phyloP scores from a whole-genome alignment of 108 stramenopile genomes.

The Cylindrotheca closterium region DNA sequence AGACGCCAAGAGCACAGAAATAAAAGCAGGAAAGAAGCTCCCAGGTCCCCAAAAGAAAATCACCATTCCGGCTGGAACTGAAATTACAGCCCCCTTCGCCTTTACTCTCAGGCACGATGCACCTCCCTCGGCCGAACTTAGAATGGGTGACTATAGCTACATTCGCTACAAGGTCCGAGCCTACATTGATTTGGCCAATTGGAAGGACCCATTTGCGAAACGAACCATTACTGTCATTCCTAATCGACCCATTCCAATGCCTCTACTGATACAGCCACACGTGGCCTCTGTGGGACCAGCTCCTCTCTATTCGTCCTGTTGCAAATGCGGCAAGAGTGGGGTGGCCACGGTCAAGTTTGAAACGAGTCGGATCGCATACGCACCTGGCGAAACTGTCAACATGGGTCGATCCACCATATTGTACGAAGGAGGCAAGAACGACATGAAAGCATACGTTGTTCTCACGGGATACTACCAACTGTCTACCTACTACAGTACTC shows the following conservation, averaged over 20 bases:
- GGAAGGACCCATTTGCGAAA: constrained; percentile 14
- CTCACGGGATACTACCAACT: background rate
- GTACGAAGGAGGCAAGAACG: constrained; percentile 7
- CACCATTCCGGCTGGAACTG: constrained; percentile 3
- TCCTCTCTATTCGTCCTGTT: background rate
- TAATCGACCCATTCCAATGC: constrained; percentile 6
- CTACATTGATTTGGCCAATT: constrained; percentile 6
- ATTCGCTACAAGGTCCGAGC: constrained; percentile 16
- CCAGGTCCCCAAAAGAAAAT: constrained; percentile 23
- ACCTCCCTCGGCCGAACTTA: constrained; percentile 14
- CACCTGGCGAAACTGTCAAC: constrained; percentile 13
- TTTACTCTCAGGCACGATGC: constrained; percentile 14
- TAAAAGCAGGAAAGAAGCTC: constrained; percentile 4
- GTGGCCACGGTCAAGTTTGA: background rate
- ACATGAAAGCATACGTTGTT: background rate
- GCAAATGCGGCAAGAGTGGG: background rate
- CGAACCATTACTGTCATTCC: constrained; percentile 10
- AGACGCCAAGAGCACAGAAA: background rate
- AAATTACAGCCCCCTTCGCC: constrained; percentile 16
- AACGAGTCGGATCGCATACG: constrained; percentile 7
- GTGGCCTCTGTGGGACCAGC: background rate
- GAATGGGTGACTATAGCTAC: constrained; percentile 9
- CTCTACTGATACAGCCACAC: background rate
- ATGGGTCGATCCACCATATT: constrained; percentile 1
- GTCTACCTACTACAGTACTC: background rate